Base-by-base conservation (phyloP, 306 rosid genomes). In the Acmispon strigosus region DNA sequence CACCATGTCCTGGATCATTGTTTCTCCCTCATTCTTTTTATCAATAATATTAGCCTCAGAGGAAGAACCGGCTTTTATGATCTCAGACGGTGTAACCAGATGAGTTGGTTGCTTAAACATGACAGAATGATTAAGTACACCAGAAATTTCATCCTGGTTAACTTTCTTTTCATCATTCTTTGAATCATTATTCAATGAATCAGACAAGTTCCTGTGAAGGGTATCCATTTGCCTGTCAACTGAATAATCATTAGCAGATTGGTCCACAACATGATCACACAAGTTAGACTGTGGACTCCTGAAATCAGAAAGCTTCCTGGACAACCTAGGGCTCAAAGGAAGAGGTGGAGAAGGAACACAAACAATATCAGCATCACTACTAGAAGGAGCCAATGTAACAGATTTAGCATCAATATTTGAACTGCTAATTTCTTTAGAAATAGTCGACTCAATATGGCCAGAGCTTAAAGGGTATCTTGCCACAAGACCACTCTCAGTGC, bases 41-140 rank as follows among this genome's bases (percentile, higher is more conserved):
- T 91, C 99, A 60, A 82, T 29, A 16, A 79, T 57, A 72, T 77
- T 86, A 47, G 92, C 73, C 58, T 86, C 96, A 42, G 96, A 81
- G 62, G 99, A 83, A 66, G 94, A 87, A 74, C 87, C 81, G 32
- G 88, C 88, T 83, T 80, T 91, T 62, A 82, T 76, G 66, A 95
- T 78, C 83, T 95, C 96, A 41, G 96, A 85, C 2, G 99, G 97
- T 52, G 97, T 95, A 62, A 95, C 80, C 27, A 95, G 77, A 85
- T 95, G 99, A 66, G 99, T 91, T 60, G 99, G 97, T 77, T 87
- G 96, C 78, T 88, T 95, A 78, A 83, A 91, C 80, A 83, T 68
- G 36, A 72, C 80, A 58, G 88, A 74, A 66, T 87, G 70, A 80
- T 73, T 89, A 67, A 78, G 90, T 44, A 81, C 93, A 64, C 65